A percentile compares a stretch with the other conserved stretches of the same genome.
Conservation (phyloP, 768 basidiomycete genomes). For the Tubosaeta brunneosetosa region DNA sequence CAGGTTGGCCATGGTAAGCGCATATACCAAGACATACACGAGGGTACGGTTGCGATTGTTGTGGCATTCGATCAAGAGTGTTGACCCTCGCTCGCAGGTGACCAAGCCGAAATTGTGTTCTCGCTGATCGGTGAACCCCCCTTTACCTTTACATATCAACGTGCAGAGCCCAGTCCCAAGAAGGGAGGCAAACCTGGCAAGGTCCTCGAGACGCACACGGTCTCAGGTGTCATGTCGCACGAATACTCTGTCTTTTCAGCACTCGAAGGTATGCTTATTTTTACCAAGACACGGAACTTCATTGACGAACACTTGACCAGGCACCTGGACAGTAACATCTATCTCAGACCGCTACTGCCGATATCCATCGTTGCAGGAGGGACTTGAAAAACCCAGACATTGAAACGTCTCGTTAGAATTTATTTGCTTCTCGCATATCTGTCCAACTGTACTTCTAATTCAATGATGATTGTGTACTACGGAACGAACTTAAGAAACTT, state of each 20-base stretch:
- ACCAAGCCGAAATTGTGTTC: slow-evolving; percentile 92
- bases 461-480: not conserved
- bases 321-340: slow-evolving; percentile 89
- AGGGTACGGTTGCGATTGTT: slow-evolving; percentile 46
- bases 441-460: slow-evolving; percentile 26
- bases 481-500: slow-evolving; percentile 42
- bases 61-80: not conserved
- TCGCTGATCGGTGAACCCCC: slow-evolving; percentile 88
- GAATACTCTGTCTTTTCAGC: slow-evolving; percentile 92
- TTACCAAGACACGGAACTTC: not conserved
- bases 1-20: slow-evolving; percentile 83
- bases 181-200: slow-evolving; percentile 69
- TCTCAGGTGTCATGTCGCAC: slow-evolving; percentile 66
- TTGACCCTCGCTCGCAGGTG: slow-evolving; percentile 44
- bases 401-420: slow-evolving; percentile 8
- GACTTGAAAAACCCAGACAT: slow-evolving; percentile 34
- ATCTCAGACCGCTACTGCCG: slow-evolving; percentile 88
- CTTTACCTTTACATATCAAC: slow-evolving; percentile 93
- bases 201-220: slow-evolving; percentile 89
- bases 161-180: slow-evolving; percentile 63
- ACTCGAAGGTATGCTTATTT: slow-evolving; percentile 63
- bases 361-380: slow-evolving; percentile 70
- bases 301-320: slow-evolving; percentile 34
- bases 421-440: slow-evolving; percentile 14
- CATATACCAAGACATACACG: slow-evolving; percentile 81